Percentiles rank a stretch among this genome's conserved stretches.
Conservation (phyloP, 2,329 filamentous ascomycete genomes). For the Sporothrix humicola region DNA sequence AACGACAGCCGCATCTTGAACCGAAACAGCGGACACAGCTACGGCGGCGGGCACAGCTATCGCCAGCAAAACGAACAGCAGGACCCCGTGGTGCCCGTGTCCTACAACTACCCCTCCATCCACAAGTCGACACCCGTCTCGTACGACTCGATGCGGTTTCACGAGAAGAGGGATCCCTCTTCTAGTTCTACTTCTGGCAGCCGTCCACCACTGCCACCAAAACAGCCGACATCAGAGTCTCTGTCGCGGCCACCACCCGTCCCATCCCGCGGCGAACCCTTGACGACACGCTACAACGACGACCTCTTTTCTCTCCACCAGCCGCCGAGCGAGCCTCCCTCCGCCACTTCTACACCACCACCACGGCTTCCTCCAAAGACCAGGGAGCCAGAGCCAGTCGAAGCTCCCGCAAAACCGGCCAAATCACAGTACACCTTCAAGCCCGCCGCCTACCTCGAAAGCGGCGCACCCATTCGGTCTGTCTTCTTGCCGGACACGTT, state of each 20-base stretch:
- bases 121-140: conserved; percentile 56
- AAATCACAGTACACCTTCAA: conserved; percentile 75
- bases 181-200: conserved; percentile 39
- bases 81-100: conserved; percentile 29
- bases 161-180: conserved; percentile 37
- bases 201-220: conserved; percentile 48
- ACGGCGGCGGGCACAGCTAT: background rate
- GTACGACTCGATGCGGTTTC: conserved; percentile 49
- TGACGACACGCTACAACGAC: conserved; percentile 12
- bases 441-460: conserved; percentile 86
- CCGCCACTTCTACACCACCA: conserved; percentile 21
- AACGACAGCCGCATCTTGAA: conserved; percentile 31
- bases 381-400: conserved; percentile 18
- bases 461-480: conserved; percentile 82
- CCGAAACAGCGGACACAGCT: background rate
- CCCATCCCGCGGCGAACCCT: conserved; percentile 22
- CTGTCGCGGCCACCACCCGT: background rate
- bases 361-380: conserved; percentile 39
- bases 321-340: conserved; percentile 8
- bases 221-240: conserved; percentile 40
- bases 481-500: conserved; percentile 83
- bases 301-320: conserved; percentile 28
- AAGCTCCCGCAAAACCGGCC: conserved; percentile 9
- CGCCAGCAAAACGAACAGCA: background rate
- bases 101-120: conserved; percentile 65